These are phyloP conservation scores for Trichoderma arundinaceum DNA, from an alignment of 2,329 filamentous ascomycete species.

Conservation along the genomic window DNA sequence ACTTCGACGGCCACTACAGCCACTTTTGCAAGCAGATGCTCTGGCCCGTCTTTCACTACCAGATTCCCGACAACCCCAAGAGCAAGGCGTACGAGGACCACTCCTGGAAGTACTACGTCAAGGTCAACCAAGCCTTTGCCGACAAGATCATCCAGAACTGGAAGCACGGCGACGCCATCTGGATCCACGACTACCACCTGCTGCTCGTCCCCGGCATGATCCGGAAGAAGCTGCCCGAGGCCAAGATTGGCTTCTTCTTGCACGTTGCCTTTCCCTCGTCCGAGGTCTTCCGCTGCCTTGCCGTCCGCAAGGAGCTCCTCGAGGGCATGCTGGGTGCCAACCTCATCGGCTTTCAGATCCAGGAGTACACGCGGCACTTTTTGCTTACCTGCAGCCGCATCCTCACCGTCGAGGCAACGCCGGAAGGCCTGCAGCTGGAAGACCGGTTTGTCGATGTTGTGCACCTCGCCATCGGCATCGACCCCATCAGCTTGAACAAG, in stretches of 20 bases:
- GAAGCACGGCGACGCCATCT: slow-evolving; percentile 91
- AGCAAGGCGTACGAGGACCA: slow-evolving; percentile 98
- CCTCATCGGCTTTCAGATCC: slow-evolving; percentile 89
- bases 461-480: slow-evolving; percentile 87
- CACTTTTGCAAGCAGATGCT: slow-evolving; percentile 98
- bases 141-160: slow-evolving; percentile 89
- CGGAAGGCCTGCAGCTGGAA: slow-evolving; percentile 86
- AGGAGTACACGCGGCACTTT: slow-evolving; percentile 93
- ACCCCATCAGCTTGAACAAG: slow-evolving; percentile 74
- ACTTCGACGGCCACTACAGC: slow-evolving; percentile 92
- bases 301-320: slow-evolving; percentile 82
- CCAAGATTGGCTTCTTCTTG: slow-evolving; percentile 94
- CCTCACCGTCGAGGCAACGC: slow-evolving; percentile 85
- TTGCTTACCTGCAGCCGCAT: slow-evolving; percentile 93
- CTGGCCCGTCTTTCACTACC: slow-evolving; percentile 98
- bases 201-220: slow-evolving; percentile 88
- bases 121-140: slow-evolving; percentile 90
- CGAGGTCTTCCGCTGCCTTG: slow-evolving; percentile 91
- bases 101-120: slow-evolving; percentile 93
- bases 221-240: slow-evolving; percentile 86
- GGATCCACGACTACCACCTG: slow-evolving; percentile 95
- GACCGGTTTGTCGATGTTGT: slow-evolving; percentile 92
- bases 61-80: slow-evolving; percentile 96
- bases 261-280: slow-evolving; percentile 96
- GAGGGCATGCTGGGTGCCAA: slow-evolving; percentile 94